These are phyloP conservation scores for Chlorella vulgaris DNA, from an alignment of 139 green algal species.

Conservation along the genomic window DNA sequence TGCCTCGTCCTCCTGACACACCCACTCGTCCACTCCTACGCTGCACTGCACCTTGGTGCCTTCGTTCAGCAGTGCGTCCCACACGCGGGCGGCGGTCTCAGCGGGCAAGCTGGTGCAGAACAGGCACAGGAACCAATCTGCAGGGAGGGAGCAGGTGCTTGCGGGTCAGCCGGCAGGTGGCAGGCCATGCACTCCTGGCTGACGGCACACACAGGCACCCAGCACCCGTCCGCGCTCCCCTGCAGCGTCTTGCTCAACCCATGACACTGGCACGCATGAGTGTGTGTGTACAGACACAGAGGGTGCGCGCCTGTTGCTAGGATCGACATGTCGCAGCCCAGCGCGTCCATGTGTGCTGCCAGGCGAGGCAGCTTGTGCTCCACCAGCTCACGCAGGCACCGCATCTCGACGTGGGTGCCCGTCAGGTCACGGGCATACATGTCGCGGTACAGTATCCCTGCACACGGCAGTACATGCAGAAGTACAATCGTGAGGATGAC, in stretches of 20 bases:
- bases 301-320: slow-evolving; percentile 61
- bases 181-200: no score
- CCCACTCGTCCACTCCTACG: no score
- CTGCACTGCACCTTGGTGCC: slow-evolving; percentile 77
- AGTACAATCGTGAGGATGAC: no score
- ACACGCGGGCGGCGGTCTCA: slow-evolving; percentile 61
- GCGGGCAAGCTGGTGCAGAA: slow-evolving; percentile 74
- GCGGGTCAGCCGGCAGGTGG: no score
- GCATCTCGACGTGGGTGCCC: slow-evolving; percentile 86
- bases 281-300: no score
- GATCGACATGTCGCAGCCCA: slow-evolving; percentile 77
- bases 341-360: slow-evolving; percentile 49
- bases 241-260: no score
- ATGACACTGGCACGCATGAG: no score
- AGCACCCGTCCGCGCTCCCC: no score
- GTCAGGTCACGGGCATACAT: slow-evolving; percentile 73
- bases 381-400: slow-evolving; percentile 57
- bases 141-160: not conserved
- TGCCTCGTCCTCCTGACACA: no score
- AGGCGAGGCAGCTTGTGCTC: slow-evolving; percentile 70
- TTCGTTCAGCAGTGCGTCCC: slow-evolving; percentile 75
- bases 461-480: not conserved
- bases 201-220: no score
- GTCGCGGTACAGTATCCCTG: slow-evolving; percentile 71
- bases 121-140: slow-evolving; percentile 87